Evolutionary conservation across 345 rosid species (phyloP), one percentile per base, ranked within the genome.

Genomic region (Gynandropsis gynandra): DNA sequence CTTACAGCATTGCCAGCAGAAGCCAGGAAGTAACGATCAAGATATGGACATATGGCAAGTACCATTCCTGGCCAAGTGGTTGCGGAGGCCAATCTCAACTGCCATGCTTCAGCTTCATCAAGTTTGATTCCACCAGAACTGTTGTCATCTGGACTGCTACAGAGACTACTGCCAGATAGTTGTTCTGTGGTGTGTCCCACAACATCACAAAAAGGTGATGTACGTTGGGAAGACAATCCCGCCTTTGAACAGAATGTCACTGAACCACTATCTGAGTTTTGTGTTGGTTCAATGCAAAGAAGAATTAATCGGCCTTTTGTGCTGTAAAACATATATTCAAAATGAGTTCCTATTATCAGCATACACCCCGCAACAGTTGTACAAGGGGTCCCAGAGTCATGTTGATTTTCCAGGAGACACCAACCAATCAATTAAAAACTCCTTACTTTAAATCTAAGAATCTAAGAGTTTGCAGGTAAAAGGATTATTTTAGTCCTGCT

Each of bases 1-100:
- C 95, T 92, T 87, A 92, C 98, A 60, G 82, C 68, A 71, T 74
- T 87, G 74, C 98, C 98, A 67, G 97, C 89, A 72, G 98, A 87
- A 19, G 83, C 97, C 79, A 92, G 72, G 73, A 92, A 92, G 72
- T 63, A 85, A 21, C 69, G 78, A 70, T 80, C 95, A 70, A 82
- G 87, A 74, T 92, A 92, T 53, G 97, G 88, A 71, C 97, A 82
- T 42, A 87, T 76, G 34, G 98, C 95, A 47, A 92, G 93, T 49
- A 77, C 90, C 93, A 87, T 87, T 62, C 97, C 98, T 11, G 77
- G 76, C 82, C 79, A 85, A 50, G 58, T 42, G 38, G 56, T 59
- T 49, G 81, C 42, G 72, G 43, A 76, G 54, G 81, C 83, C 65
- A 69, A 53, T 47, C 84, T 76, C 39, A 92, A 69, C 62, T 78